Evolutionary conservation across 129 eudicot species (phyloP).

Genomic region (Escallonia rubra): DNA sequence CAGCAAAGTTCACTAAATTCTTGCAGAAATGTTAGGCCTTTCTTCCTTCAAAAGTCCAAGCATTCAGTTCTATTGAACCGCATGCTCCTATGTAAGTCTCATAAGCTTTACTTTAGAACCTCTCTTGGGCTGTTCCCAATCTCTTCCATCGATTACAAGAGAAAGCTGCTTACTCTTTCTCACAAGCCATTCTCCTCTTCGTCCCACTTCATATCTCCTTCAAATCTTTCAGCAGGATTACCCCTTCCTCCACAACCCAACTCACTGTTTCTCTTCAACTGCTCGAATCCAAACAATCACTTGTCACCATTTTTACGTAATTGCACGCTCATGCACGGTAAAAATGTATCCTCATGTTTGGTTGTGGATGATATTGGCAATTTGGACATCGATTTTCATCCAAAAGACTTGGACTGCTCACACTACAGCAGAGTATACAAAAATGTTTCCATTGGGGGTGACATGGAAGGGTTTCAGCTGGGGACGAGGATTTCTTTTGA

Average conservation of each 20-base stretch:
- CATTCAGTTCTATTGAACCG: constrained; percentile 5
- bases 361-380: constrained; percentile 22
- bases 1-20: constrained; percentile 10
- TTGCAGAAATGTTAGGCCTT: constrained; percentile 21
- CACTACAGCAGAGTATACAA: constrained; percentile 23
- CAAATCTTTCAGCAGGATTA: constrained; percentile 25
- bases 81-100: constrained; percentile 32
- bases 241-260: constrained; percentile 24
- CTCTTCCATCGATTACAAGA: constrained; percentile 28
- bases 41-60: constrained; percentile 8
- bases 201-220: constrained; percentile 17
- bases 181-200: constrained; percentile 16
- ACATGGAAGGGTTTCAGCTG: constrained; percentile 8
- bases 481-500: constrained; percentile 37
- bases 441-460: not conserved
- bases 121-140: constrained; percentile 34
- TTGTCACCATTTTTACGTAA: not conserved
- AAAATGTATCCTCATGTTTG: constrained; percentile 14
- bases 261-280: constrained; percentile 28
- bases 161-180: constrained; percentile 24
- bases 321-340: not conserved
- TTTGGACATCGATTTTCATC: constrained; percentile 16
- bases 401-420: constrained; percentile 26
- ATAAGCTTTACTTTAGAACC: constrained; percentile 35
- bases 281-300: constrained; percentile 6